phyloP scores from a whole-genome alignment of 2,329 filamentous ascomycete genomes.

The Leptoxyphium fumago region DNA sequence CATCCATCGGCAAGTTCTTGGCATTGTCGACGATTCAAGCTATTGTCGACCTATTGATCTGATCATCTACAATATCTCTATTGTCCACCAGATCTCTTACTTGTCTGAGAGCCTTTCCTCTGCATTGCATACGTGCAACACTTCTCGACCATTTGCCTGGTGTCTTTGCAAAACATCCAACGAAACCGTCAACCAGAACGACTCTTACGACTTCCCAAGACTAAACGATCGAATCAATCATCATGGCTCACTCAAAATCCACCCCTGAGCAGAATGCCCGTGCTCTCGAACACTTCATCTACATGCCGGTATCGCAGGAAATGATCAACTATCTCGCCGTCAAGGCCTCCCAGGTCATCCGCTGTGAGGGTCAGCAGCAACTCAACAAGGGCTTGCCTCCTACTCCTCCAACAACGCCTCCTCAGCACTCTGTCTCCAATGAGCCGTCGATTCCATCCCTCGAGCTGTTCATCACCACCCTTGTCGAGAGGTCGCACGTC shows the following conservation, averaged over 20 bases:
- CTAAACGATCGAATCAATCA: constrained; percentile 1
- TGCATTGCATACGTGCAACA: constrained; percentile 9
- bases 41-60: constrained; percentile 5
- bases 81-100: constrained; percentile 11
- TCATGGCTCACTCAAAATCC: constrained; percentile 31
- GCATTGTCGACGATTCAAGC: constrained; percentile 13
- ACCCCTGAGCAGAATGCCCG: constrained; percentile 45
- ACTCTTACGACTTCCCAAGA: neutral
- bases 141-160: neutral
- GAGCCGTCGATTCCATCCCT: constrained; percentile 54
- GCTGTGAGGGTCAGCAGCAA: constrained; percentile 46
- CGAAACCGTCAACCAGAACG: neutral
- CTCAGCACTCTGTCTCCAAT: constrained; percentile 35
- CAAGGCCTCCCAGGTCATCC: constrained; percentile 64
- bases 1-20: neutral
- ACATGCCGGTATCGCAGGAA: constrained; percentile 54
- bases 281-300: constrained; percentile 69
- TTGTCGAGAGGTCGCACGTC: constrained; percentile 86
- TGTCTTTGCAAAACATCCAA: neutral
- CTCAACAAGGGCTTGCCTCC: constrained; percentile 36
- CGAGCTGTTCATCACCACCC: constrained; percentile 79
- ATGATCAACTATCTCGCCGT: constrained; percentile 67
- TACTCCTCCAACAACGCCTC: constrained; percentile 46
- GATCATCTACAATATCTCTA: constrained; percentile 5
- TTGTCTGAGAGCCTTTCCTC: too few species aligned